Evolutionary conservation across 441 rosid species (phyloP).

Genomic region (Erodium trifolium): DNA sequence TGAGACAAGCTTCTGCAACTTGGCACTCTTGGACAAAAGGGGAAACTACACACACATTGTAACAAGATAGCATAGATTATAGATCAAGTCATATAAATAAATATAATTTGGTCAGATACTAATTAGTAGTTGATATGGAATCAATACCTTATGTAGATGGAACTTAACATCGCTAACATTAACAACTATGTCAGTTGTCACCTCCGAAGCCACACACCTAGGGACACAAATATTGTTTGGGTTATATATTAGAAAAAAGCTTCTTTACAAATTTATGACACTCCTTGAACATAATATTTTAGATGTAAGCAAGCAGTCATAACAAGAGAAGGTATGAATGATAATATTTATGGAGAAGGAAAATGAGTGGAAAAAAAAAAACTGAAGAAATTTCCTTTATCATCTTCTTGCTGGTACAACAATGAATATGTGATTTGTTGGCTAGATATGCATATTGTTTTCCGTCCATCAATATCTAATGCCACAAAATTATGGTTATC

Average conservation of each 20-base stretch:
- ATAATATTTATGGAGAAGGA: too few relatives aligned
- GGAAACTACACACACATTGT: conserved; percentile 58
- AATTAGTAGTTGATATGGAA: not conserved
- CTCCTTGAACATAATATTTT: not conserved
- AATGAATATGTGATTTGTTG: not conserved
- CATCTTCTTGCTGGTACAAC: not conserved
- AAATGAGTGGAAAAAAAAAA: not conserved
- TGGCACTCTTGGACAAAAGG: conserved; percentile 71
- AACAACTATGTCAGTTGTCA: conserved; percentile 65
- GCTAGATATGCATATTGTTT: not conserved
- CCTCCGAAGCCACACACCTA: conserved; percentile 71
- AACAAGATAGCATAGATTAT: not conserved
- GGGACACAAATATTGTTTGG: not conserved
- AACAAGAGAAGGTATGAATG: not conserved
- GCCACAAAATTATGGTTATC: too few relatives aligned
- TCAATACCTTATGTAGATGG: conserved; percentile 71
- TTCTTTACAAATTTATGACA: not conserved
- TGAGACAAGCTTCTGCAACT: conserved; percentile 53
- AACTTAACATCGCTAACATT: conserved; percentile 71
- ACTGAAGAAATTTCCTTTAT: not conserved
- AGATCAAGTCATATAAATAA: not conserved
- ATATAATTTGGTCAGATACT: too few relatives aligned
- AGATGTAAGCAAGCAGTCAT: not conserved
- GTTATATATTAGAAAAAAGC: not conserved
- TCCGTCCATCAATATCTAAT: too few relatives aligned